phyloP scores from a whole-genome alignment of 805 yeast species.

The Grigorovia jiainica region DNA sequence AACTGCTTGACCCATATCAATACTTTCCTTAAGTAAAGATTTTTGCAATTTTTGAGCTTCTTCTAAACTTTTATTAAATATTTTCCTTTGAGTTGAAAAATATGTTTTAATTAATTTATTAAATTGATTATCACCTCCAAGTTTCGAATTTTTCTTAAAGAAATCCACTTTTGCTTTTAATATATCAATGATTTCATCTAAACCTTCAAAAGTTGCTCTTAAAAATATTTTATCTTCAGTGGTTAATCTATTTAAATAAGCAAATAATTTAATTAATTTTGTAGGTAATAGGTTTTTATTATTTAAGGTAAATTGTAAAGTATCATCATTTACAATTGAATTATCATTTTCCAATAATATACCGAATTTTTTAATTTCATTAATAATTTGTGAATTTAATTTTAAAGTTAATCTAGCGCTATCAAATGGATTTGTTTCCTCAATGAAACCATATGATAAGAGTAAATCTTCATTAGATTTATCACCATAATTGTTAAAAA shows the following conservation, averaged over 20 bases:
- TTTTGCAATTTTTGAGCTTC: conserved; percentile 18
- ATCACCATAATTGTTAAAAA: conserved; percentile 79
- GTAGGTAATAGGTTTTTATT: conserved; percentile 32
- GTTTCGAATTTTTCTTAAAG: conserved; percentile 28
- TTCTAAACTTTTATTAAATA: conserved; percentile 39
- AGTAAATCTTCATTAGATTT: conserved; percentile 79
- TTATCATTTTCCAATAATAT: conserved; percentile 34
- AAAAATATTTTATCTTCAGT: conserved; percentile 41
- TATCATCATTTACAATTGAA: conserved; percentile 22
- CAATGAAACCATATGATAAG: conserved; percentile 74
- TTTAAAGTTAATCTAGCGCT: conserved; percentile 50
- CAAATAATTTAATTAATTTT: conserved; percentile 44
- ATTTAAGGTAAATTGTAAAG: conserved; percentile 36
- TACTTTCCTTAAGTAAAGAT: conserved; percentile 37
- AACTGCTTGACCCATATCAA: conserved; percentile 20
- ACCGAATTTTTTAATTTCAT: conserved; percentile 29
- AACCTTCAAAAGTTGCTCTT: conserved; percentile 54
- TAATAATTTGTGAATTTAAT: conserved; percentile 29
- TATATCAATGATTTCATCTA: conserved; percentile 43
- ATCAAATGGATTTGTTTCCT: conserved; percentile 48
- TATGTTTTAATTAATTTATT: conserved; percentile 36
- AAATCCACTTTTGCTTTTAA: conserved; percentile 40
- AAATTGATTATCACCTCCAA: conserved; percentile 11
- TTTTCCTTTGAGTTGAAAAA: conserved; percentile 38
- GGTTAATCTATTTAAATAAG: conserved; percentile 38